Percentiles rank a stretch among this genome's conserved stretches.
phyloP scores from a whole-genome alignment of 176 grass and related monocot species.

The Carex cristatella region DNA sequence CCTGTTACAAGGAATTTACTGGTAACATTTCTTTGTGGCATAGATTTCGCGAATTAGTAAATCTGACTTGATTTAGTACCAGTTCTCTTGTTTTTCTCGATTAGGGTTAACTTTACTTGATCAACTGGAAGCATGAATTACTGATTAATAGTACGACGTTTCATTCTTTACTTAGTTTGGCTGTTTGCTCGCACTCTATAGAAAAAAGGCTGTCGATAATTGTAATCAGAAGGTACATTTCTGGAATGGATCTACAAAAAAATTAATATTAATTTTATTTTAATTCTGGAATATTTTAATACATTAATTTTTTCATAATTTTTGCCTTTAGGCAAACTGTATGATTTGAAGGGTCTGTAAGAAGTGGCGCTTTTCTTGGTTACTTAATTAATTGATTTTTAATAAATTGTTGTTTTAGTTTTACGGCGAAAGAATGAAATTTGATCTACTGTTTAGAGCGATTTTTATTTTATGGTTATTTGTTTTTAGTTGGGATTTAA shows the following conservation, averaged over 20 bases:
- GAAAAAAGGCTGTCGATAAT: background rate
- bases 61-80: background rate
- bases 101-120: background rate
- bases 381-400: background rate
- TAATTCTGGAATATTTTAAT: background rate
- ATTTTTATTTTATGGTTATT: background rate
- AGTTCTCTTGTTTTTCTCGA: background rate
- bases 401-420: background rate
- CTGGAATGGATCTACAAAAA: background rate
- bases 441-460: background rate
- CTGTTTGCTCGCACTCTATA: background rate
- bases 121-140: background rate
- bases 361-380: background rate
- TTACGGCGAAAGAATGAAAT: background rate
- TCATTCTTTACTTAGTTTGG: background rate
- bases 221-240: background rate
- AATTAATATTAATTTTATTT: background rate
- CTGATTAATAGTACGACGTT: background rate
- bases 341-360: background rate
- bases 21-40: background rate
- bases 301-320: background rate
- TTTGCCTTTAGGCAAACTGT: background rate
- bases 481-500: background rate
- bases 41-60: background rate
- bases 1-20: background rate